Percentiles rank a stretch among this genome's conserved stretches.
Conservation (phyloP, 1,284 basidiomycete species). For the Leccinum pachyderme region DNA sequence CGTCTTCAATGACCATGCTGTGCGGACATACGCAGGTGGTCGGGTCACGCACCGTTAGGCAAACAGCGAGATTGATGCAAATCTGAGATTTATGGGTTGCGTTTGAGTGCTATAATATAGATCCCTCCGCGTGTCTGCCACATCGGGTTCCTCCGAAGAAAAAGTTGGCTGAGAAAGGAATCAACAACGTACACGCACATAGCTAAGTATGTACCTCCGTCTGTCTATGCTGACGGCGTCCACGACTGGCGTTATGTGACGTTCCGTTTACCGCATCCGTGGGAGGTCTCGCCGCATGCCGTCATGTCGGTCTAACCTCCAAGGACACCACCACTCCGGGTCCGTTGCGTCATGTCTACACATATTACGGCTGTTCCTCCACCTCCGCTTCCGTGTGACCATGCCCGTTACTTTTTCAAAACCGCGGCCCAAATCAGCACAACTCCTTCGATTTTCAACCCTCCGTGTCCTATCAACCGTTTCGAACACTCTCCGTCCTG, state of each 20-base stretch:
- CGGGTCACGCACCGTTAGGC: constrained; percentile 17
- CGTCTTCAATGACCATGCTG: constrained; percentile 5
- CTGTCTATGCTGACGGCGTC: constrained; percentile 19
- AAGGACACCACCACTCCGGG: constrained; percentile 17
- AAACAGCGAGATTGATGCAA: constrained; percentile 18
- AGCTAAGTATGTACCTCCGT: neutral
- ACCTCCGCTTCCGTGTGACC: constrained; percentile 15
- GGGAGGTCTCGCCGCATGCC: constrained; percentile 27
- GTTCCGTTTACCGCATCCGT: constrained; percentile 21
- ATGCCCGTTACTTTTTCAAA: constrained; percentile 30
- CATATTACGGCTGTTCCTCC: constrained; percentile 25
- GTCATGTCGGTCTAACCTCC: constrained; percentile 32
- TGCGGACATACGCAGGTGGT: constrained; percentile 2
- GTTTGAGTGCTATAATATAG: constrained; percentile 19
- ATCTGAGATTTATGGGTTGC: constrained; percentile 31
- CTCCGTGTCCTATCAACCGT: constrained; percentile 35
- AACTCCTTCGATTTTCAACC: constrained; percentile 28
- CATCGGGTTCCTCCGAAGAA: constrained; percentile 26
- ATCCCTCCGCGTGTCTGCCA: constrained; percentile 8
- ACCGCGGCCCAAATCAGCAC: constrained; percentile 35
- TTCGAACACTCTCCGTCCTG: constrained; percentile 32
- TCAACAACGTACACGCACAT: neutral
- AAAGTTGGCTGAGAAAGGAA: constrained; percentile 4
- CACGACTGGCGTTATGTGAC: constrained; percentile 14
- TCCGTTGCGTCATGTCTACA: constrained; percentile 27